These are phyloP conservation scores for Yamadazyma philogaea DNA, from an alignment of 805 yeast genomes.

Conservation along the genomic window DNA sequence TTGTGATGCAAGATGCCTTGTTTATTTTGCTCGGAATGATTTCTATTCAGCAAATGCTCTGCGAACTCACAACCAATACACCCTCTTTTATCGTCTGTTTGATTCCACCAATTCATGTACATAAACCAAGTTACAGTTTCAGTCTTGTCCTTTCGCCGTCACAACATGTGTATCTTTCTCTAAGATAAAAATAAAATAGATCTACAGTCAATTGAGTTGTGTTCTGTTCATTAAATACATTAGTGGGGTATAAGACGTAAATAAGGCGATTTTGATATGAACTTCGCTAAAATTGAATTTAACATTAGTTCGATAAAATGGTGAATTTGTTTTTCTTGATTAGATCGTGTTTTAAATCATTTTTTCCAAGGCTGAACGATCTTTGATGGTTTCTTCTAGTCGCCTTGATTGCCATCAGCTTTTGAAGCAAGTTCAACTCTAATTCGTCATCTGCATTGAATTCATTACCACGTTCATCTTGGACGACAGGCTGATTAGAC, in stretches of 20 bases:
- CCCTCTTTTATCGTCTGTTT: too few relatives aligned
- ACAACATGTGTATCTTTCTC: too few relatives aligned
- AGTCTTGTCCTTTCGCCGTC: too few relatives aligned
- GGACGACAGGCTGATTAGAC: slow-evolving; percentile 11
- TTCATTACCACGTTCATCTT: slow-evolving; percentile 11
- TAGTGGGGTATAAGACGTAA: not conserved
- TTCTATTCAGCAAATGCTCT: too few relatives aligned
- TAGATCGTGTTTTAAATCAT: slow-evolving; percentile 32
- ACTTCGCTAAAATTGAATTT: too few relatives aligned
- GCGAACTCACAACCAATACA: too few relatives aligned
- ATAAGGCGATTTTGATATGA: too few relatives aligned
- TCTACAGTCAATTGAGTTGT: not conserved
- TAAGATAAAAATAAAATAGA: not conserved
- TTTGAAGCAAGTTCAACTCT: slow-evolving; percentile 20
- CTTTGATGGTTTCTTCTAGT: slow-evolving; percentile 21
- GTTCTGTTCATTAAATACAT: slow-evolving; percentile 4
- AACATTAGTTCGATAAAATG: slow-evolving; percentile 10
- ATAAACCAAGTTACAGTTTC: too few relatives aligned
- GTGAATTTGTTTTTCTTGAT: slow-evolving; percentile 28
- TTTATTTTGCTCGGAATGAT: too few relatives aligned
- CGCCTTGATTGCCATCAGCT: slow-evolving; percentile 17
- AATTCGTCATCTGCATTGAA: slow-evolving; percentile 22
- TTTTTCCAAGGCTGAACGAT: slow-evolving; percentile 38
- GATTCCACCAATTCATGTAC: too few relatives aligned
- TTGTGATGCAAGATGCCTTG: too few relatives aligned